Percentiles rank a stretch among this genome's conserved stretches.
Evolutionary conservation across 768 basidiomycete species (phyloP).

Genomic region (Podaxis rugospora): DNA sequence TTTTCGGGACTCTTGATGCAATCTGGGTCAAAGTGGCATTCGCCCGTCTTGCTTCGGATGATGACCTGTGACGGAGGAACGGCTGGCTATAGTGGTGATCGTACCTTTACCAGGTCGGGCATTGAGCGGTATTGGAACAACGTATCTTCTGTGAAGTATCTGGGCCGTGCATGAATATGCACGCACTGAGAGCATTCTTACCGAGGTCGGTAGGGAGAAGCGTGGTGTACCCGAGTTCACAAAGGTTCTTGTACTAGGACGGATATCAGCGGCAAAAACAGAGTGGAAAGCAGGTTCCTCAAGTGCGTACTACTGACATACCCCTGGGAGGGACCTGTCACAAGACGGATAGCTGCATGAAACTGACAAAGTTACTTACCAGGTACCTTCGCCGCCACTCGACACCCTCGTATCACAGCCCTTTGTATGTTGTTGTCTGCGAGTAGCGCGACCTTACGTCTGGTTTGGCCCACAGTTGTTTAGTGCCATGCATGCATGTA

Average conservation of each 20-base stretch:
- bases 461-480: slow-evolving; percentile 29
- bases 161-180: not conserved
- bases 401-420: slow-evolving; percentile 14
- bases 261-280: not conserved
- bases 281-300: not conserved
- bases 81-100: not conserved
- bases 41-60: slow-evolving; percentile 21
- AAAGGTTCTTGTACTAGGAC: slow-evolving; percentile 22
- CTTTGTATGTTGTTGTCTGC: slow-evolving; percentile 23
- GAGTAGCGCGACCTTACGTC: slow-evolving; percentile 27
- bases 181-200: slow-evolving; percentile 7
- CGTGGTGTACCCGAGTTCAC: slow-evolving; percentile 21
- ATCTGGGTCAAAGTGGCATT: slow-evolving; percentile 21
- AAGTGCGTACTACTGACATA: slow-evolving; percentile 20
- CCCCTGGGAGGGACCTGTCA: slow-evolving; percentile 17
- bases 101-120: slow-evolving; percentile 27
- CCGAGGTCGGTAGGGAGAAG: slow-evolving; percentile 21
- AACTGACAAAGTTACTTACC: slow-evolving; percentile 16
- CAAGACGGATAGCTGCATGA: not conserved
- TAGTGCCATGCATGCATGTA: slow-evolving; percentile 23
- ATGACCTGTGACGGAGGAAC: slow-evolving; percentile 17
- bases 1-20: slow-evolving; percentile 24
- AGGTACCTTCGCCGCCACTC: slow-evolving; percentile 25
- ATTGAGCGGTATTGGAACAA: slow-evolving; percentile 26
- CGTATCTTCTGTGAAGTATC: slow-evolving; percentile 16